A percentile compares a stretch with the other conserved stretches of the same genome.
Conservation (phyloP, 352 stramenopile species). For the Phytophthora capsici region DNA sequence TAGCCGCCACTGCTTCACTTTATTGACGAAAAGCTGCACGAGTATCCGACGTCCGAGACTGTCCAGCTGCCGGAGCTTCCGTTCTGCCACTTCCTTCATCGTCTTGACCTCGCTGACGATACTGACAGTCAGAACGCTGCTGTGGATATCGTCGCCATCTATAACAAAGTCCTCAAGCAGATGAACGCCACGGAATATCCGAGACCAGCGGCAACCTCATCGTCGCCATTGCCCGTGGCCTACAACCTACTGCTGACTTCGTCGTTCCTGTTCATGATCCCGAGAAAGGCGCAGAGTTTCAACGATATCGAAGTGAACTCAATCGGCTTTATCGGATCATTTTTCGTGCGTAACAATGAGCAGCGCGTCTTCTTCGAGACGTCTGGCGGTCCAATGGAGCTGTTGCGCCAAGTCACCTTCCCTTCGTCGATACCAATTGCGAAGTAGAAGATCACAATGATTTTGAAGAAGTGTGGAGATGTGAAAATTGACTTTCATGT, state of each 20-base stretch:
- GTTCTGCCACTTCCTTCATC: slow-evolving; percentile 79
- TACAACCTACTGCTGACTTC: slow-evolving; percentile 84
- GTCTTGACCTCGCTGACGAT: slow-evolving; percentile 47
- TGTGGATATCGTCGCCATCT: slow-evolving; percentile 48
- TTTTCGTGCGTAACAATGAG: slow-evolving; percentile 70
- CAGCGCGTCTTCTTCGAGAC: slow-evolving; percentile 63
- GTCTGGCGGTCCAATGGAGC: slow-evolving; percentile 55
- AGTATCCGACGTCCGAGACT: slow-evolving; percentile 41
- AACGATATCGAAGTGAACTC: slow-evolving; percentile 85
- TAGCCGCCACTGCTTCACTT: slow-evolving; percentile 81
- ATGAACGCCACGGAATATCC: slow-evolving; percentile 53
- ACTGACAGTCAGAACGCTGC: slow-evolving; percentile 51
- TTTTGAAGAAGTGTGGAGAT: slow-evolving; percentile 17
- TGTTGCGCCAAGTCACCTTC: slow-evolving; percentile 74
- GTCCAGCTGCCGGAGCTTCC: slow-evolving; percentile 71
- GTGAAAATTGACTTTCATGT: slow-evolving; percentile 33
- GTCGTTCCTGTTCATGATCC: slow-evolving; percentile 78
- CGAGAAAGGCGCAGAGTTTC: slow-evolving; percentile 55
- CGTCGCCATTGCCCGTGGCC: slow-evolving; percentile 42
- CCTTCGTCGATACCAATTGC: slow-evolving; percentile 30
- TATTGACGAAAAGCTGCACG: slow-evolving; percentile 58
- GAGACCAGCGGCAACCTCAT: background rate
- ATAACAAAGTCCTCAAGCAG: slow-evolving; percentile 51
- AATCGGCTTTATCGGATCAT: slow-evolving; percentile 85
- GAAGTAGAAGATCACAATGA: slow-evolving; percentile 12